phyloP scores from a whole-genome alignment of 148 eudicot species.

The Nyssa sinensis region DNA sequence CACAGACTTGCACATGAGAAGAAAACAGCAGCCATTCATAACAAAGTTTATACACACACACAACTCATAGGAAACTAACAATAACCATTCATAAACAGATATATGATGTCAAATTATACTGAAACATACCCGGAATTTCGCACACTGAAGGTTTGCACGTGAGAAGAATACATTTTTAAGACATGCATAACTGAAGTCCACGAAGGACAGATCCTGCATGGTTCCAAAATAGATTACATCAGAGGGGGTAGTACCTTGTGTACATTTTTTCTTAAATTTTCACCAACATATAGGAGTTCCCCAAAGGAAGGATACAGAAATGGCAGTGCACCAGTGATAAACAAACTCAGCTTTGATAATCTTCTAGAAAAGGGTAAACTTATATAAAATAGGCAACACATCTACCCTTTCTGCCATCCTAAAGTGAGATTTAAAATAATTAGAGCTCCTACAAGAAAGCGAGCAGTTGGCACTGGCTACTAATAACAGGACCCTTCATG shows the following conservation, averaged over 20 bases:
- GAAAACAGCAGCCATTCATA: not conserved
- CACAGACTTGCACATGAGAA: not conserved
- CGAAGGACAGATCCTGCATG: conserved; percentile 77
- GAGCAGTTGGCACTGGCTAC: not conserved
- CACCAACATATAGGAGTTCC: not conserved
- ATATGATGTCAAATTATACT: not conserved
- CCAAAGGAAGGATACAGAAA: not conserved
- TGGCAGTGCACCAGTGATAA: not conserved
- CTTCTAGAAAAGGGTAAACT: not conserved
- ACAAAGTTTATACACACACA: not conserved
- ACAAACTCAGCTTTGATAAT: not conserved
- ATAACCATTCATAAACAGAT: not conserved
- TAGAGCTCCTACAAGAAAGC: conserved; percentile 1
- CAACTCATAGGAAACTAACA: not conserved
- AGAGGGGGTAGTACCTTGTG: not conserved
- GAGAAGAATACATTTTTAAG: conserved; percentile 86
- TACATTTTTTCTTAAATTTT: not conserved
- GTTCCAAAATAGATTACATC: not conserved
- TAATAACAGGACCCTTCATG: not conserved
- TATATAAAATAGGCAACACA: not conserved
- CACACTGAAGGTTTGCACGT: conserved; percentile 96
- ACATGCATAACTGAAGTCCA: conserved; percentile 92
- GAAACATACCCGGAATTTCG: conserved; percentile 68
- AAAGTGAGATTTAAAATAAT: not conserved
- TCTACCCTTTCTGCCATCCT: conserved; percentile 1